Evolutionary conservation across 2,329 filamentous ascomycete genomes (phyloP).

Genomic region (Alternaria sp.): DNA sequence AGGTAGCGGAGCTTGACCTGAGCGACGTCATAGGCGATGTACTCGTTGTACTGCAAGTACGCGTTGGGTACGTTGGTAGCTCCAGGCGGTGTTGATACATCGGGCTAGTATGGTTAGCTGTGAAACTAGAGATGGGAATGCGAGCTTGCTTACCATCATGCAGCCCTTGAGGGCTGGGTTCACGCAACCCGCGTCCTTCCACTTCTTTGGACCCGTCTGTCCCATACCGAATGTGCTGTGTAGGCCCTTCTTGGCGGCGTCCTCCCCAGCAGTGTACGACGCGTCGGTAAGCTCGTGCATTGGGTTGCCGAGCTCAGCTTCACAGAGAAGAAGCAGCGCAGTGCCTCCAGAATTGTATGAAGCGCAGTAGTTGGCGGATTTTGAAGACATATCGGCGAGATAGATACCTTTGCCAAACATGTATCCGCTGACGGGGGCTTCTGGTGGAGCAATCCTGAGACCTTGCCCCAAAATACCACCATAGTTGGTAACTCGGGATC

Average conservation of each 20-base stretch:
- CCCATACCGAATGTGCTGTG: conserved; percentile 76
- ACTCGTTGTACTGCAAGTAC: conserved; percentile 72
- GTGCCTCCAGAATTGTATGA: conserved; percentile 67
- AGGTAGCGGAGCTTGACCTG: conserved; percentile 75
- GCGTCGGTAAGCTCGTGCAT: conserved; percentile 67
- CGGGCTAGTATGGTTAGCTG: conserved; percentile 30
- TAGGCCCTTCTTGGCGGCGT: conserved; percentile 65
- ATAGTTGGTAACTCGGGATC: conserved; percentile 81
- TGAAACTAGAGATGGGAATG: background rate
- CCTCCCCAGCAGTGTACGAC: conserved; percentile 68
- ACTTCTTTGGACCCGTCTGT: conserved; percentile 65
- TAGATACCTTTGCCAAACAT: conserved; percentile 95
- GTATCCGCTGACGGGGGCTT: conserved; percentile 80
- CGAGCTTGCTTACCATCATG: conserved; percentile 64
- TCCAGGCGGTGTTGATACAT: conserved; percentile 51
- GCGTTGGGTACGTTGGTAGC: conserved; percentile 56
- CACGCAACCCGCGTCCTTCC: conserved; percentile 77
- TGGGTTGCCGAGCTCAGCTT: conserved; percentile 80
- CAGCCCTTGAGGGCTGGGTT: conserved; percentile 70
- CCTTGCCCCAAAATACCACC: conserved; percentile 88
- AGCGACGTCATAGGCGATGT: conserved; percentile 72
- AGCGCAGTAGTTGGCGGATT: conserved; percentile 80
- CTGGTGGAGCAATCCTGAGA: conserved; percentile 84
- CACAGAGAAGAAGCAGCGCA: conserved; percentile 80
- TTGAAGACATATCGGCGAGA: conserved; percentile 79